phyloP scores from a whole-genome alignment of 768 basidiomycete genomes.

The Collybiopsis confluens region DNA sequence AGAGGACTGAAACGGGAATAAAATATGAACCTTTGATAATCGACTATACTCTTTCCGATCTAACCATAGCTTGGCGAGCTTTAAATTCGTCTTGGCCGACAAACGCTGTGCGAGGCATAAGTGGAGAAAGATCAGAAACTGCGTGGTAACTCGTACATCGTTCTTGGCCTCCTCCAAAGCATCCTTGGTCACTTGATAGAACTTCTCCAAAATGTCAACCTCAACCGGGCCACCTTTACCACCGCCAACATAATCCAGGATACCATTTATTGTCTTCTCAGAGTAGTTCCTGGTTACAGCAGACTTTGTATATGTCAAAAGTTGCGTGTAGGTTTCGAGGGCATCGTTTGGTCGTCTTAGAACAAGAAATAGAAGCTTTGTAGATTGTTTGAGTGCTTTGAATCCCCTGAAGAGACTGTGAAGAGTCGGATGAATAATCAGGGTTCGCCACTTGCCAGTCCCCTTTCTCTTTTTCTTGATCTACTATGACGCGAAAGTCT shows the following conservation, averaged over 20 bases:
- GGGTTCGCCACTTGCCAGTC: constrained; percentile 93
- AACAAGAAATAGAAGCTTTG: constrained; percentile 84
- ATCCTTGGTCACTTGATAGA: constrained; percentile 90
- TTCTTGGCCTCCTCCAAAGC: constrained; percentile 94
- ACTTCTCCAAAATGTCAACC: constrained; percentile 86
- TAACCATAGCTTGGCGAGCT: constrained; percentile 95
- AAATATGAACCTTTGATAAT: constrained; percentile 61
- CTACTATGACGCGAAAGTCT: constrained; percentile 84
- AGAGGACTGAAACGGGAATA: background rate
- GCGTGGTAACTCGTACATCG: constrained; percentile 52
- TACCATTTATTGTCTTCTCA: constrained; percentile 98
- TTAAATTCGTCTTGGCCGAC: constrained; percentile 93
- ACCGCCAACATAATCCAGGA: constrained; percentile 96
- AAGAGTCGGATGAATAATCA: too few relatives aligned
- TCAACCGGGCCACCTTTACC: constrained; percentile 74
- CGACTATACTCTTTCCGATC: constrained; percentile 89
- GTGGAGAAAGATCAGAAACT: background rate
- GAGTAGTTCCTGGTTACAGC: constrained; percentile 94
- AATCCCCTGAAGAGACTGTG: constrained; percentile 80
- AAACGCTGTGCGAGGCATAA: constrained; percentile 54
- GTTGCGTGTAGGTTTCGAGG: constrained; percentile 75
- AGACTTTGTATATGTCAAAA: constrained; percentile 92
- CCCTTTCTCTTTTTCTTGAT: constrained; percentile 87
- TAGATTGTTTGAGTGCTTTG: constrained; percentile 97
- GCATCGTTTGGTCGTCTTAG: constrained; percentile 82